These are phyloP conservation scores for Aspergillus sp. DNA, from an alignment of 2,329 filamentous ascomycete species.

Conservation along the genomic window DNA sequence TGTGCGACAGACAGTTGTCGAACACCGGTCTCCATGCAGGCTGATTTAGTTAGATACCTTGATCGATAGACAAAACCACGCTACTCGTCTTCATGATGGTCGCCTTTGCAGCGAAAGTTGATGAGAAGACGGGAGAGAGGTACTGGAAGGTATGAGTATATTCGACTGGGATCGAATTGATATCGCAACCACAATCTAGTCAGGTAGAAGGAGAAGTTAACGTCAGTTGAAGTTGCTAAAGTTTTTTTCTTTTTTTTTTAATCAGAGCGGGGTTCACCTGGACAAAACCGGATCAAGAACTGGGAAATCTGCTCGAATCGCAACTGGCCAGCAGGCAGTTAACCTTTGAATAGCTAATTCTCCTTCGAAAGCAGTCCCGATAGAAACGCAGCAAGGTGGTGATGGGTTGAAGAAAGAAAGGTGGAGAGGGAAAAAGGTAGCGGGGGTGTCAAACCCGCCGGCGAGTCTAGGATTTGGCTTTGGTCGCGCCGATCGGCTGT, in stretches of 20 bases:
- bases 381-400: conserved; percentile 1
- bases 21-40: conserved; percentile 41
- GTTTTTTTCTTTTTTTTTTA: not conserved
- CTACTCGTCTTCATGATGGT: conserved; percentile 36
- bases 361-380: not conserved
- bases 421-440: conserved; percentile 1
- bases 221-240: not conserved
- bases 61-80: conserved; percentile 34
- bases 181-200: not conserved
- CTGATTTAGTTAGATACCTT: conserved; percentile 36
- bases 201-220: not conserved
- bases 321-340: no score
- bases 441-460: no score
- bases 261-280: conserved; percentile 3
- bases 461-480: no score
- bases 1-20: conserved; percentile 16
- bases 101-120: conserved; percentile 11
- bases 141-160: conserved; percentile 18
- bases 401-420: conserved; percentile 1
- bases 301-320: not conserved
- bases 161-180: conserved; percentile 5
- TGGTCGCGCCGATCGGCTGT: no score
- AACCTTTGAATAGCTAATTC: no score
- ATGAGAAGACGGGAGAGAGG: conserved; percentile 18
- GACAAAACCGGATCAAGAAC: not conserved